A percentile compares a stretch with the other conserved stretches of the same genome.
phyloP scores from a whole-genome alignment of 257 asterid genomes.

The Haberlea rhodopensis region DNA sequence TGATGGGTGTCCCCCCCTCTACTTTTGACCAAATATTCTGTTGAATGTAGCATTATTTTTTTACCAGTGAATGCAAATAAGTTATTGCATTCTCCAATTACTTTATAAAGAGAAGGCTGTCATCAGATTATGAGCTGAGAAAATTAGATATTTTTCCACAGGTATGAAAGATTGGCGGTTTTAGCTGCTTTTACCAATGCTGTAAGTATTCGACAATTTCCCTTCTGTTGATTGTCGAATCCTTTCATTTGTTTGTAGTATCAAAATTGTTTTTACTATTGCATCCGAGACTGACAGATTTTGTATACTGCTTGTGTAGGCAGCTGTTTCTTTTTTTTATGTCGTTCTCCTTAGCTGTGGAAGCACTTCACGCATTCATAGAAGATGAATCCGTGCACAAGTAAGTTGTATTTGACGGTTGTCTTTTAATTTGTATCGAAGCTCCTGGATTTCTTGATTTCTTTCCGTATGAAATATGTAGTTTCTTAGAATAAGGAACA shows the following conservation, averaged over 20 bases:
- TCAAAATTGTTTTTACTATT: background rate
- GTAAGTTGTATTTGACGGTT: constrained; percentile 49
- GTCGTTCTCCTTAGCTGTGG: constrained; percentile 97
- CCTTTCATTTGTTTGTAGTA: constrained; percentile 16
- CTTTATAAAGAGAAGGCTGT: background rate
- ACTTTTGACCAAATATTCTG: background rate
- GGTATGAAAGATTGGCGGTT: constrained; percentile 48
- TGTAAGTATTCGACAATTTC: constrained; percentile 31
- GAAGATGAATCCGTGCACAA: constrained; percentile 99
- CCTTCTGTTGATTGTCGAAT: constrained; percentile 19
- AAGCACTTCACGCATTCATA: constrained; percentile 93
- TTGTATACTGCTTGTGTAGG: constrained; percentile 64
- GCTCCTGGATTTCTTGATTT: constrained; percentile 8
- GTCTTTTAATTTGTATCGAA: background rate
- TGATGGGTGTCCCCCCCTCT: background rate
- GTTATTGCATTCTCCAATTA: background rate
- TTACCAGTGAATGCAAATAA: background rate
- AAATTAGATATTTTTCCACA: constrained; percentile 17
- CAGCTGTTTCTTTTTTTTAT: constrained; percentile 96
- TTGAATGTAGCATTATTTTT: background rate
- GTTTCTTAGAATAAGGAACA: constrained; percentile 8
- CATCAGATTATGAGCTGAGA: background rate
- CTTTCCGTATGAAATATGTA: constrained; percentile 1
- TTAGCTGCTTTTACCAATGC: constrained; percentile 56
- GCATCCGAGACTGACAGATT: constrained; percentile 29